These are phyloP conservation scores for Neocatenulostroma microsporum DNA, from an alignment of 2,329 filamentous ascomycete genomes.

Conservation along the genomic window DNA sequence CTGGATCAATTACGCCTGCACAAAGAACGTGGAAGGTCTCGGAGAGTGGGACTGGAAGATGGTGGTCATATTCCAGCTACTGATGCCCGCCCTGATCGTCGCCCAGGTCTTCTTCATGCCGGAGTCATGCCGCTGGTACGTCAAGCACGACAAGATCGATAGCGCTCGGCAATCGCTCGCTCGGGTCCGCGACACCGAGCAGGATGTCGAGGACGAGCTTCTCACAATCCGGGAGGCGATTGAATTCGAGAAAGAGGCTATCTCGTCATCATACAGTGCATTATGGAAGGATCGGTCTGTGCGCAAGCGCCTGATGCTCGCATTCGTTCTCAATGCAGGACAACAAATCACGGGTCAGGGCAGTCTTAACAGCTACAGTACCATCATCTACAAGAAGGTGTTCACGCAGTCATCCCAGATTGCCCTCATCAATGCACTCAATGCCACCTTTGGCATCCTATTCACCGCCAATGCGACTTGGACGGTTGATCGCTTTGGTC, in stretches of 20 bases:
- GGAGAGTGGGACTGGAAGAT: slow-evolving; percentile 66
- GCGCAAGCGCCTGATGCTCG: slow-evolving; percentile 58
- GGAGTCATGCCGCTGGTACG: slow-evolving; percentile 58
- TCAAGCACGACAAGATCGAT: slow-evolving; percentile 55
- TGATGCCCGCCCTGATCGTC: slow-evolving; percentile 58
- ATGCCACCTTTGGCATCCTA: slow-evolving; percentile 63
- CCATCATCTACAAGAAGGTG: slow-evolving; percentile 66
- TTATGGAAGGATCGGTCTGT: slow-evolving; percentile 64
- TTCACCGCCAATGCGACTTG: slow-evolving; percentile 67
- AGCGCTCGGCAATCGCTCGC: slow-evolving; percentile 51
- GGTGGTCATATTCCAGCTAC: slow-evolving; percentile 64
- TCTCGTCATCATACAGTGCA: slow-evolving; percentile 54
- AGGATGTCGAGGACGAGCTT: slow-evolving; percentile 61
- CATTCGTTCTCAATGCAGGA: slow-evolving; percentile 60
- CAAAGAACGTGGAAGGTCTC: slow-evolving; percentile 46
- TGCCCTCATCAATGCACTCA: slow-evolving; percentile 65
- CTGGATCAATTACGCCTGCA: slow-evolving; percentile 58
- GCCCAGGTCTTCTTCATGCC: slow-evolving; percentile 57
- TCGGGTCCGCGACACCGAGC: slow-evolving; percentile 56
- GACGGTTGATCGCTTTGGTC: slow-evolving; percentile 64
- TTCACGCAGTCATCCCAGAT: slow-evolving; percentile 54
- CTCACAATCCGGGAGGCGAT: slow-evolving; percentile 58
- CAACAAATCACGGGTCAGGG: slow-evolving; percentile 68
- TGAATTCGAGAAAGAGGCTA: slow-evolving; percentile 63
- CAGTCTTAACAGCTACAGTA: slow-evolving; percentile 64